These are phyloP conservation scores for Pseudozyma sp. DNA, from an alignment of 1,284 basidiomycete genomes.

Conservation along the genomic window DNA sequence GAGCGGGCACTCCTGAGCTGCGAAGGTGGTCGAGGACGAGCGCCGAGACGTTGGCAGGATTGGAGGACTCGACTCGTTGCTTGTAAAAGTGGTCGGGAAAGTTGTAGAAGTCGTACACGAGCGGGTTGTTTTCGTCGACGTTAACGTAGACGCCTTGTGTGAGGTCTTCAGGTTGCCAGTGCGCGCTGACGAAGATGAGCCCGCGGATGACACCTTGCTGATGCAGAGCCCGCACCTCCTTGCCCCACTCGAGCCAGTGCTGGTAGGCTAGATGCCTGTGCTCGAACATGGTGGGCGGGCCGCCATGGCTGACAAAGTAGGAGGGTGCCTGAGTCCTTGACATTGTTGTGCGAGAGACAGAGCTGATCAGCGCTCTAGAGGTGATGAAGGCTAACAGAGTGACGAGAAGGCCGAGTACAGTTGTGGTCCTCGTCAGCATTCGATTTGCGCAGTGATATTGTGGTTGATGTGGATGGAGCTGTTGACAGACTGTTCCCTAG, in stretches of 20 bases:
- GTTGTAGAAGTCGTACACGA: conserved; percentile 71
- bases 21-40: conserved; percentile 61
- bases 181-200: conserved; percentile 70
- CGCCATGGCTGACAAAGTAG: conserved; percentile 60
- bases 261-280: conserved; percentile 68
- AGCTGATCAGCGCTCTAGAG: conserved; percentile 1
- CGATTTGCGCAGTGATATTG: conserved; percentile 1
- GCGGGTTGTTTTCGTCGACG: conserved; percentile 67
- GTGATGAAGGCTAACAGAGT: conserved; percentile 15
- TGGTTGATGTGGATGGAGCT: background rate
- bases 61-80: conserved; percentile 64
- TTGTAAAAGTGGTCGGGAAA: conserved; percentile 68
- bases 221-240: conserved; percentile 53
- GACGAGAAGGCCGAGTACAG: conserved; percentile 12
- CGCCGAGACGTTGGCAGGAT: conserved; percentile 55
- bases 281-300: conserved; percentile 71
- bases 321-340: conserved; percentile 28
- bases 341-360: conserved; percentile 13
- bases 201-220: conserved; percentile 66
- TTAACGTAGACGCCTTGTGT: conserved; percentile 54
- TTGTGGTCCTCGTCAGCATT: conserved; percentile 10
- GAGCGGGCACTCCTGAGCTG: conserved; percentile 34
- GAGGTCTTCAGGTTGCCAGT: conserved; percentile 70
- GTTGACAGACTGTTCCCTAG: background rate
- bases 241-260: conserved; percentile 69